phyloP scores from a whole-genome alignment of 352 stramenopile genomes.

The Phytophthora podocarpi region DNA sequence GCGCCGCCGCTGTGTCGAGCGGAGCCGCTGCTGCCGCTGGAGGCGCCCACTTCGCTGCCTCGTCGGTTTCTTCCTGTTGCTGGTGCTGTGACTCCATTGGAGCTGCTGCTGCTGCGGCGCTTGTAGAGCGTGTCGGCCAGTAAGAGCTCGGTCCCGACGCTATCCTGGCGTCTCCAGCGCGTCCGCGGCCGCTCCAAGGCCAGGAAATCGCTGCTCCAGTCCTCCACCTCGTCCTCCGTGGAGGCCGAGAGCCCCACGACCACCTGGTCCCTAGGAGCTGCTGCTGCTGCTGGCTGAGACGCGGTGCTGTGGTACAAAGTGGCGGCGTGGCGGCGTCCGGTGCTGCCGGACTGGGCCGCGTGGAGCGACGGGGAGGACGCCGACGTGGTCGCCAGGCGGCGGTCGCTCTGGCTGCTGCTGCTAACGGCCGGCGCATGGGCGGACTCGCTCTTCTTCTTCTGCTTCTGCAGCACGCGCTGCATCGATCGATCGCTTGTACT shows the following conservation, averaged over 20 bases:
- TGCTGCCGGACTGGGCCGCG: background rate
- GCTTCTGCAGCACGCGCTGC: slow-evolving; percentile 37
- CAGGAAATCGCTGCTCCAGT: slow-evolving; percentile 77
- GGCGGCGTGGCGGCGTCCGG: slow-evolving; percentile 12
- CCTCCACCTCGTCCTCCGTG: slow-evolving; percentile 70
- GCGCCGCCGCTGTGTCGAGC: slow-evolving; percentile 25
- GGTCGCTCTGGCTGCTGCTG: too few species aligned
- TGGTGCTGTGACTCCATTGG: slow-evolving; percentile 14
- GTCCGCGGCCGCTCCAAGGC: background rate
- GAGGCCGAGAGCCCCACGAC: slow-evolving; percentile 76
- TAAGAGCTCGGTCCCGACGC: slow-evolving; percentile 25
- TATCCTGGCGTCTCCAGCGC: slow-evolving; percentile 50
- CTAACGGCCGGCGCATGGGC: background rate
- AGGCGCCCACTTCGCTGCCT: slow-evolving; percentile 18
- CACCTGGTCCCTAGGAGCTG: slow-evolving; percentile 57
- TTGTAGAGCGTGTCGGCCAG: slow-evolving; percentile 32
- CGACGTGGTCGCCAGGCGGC: slow-evolving; percentile 14
- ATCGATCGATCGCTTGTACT: too few species aligned
- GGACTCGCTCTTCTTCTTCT: slow-evolving; percentile 31
- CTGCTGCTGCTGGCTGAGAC: background rate
- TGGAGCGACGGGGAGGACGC: slow-evolving; percentile 13
- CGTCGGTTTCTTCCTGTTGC: slow-evolving; percentile 9
- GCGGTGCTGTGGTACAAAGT: slow-evolving; percentile 18
- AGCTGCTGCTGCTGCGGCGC: slow-evolving; percentile 39
- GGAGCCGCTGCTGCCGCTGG: slow-evolving; percentile 22